Base-by-base conservation (phyloP, 1,284 basidiomycete genomes). In the Neolentinus lepideus region DNA sequence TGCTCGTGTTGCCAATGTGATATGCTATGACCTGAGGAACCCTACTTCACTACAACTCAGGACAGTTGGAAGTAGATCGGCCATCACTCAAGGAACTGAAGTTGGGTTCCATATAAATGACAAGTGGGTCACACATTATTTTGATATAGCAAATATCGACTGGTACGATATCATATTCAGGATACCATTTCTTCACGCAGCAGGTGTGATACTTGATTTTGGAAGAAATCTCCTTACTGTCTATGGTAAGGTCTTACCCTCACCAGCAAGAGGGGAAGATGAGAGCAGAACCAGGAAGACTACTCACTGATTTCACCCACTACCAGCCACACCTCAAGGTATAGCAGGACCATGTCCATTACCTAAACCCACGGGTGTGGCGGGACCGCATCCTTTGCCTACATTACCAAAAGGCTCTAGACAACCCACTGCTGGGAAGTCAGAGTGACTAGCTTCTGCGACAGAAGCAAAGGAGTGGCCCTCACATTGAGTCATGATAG, bases 11-110 rank as follows among this genome's bases (percentile, higher is more conserved):
- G 45, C 60, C 0, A 47, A 58, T 0, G 27, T 61, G 0, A n/a
- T 54, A 1, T 19, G 31, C 1, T 57, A 64, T 31, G 59, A 59
- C 11, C 56, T 68, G 0, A 58, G 61, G 16, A 56, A 64, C 9
- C 65, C 58, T 21, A 57, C 63, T 0, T 36, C 52, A 1, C 56
- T 68, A 0, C 64, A 67, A 48, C 58, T 68, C 0, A 64, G 64
- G 1, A 63, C 61, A n/a, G 53, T 58, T 2, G 65, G 66, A 2
- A 67, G 64, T 50, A 51, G 61, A 0, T 62, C 66, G 0, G 57
- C 53, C 14, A 67, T 67, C 27, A 62, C 55, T 19, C 64, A 57
- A 53, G 67, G 66, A 1, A 52, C 57, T 4, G 53, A 46, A 2
- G 47, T 31, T 1, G 1, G 35, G 1, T 24, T 62, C 1, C 1